These are phyloP conservation scores for Suillus plorans DNA, from an alignment of 768 basidiomycete species.

Conservation along the genomic window DNA sequence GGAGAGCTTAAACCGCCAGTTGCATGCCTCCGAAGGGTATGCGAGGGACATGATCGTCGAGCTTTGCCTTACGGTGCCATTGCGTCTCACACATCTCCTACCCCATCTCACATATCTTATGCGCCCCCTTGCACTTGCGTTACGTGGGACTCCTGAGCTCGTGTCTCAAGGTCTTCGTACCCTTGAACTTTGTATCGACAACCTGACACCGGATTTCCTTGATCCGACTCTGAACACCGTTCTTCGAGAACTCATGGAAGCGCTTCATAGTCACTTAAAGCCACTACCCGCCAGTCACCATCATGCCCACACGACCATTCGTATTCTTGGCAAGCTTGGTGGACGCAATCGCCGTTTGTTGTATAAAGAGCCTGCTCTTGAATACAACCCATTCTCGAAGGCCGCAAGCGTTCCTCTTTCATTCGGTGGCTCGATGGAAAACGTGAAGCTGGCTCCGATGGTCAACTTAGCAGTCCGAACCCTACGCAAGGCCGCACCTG, in stretches of 20 bases:
- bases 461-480: slow-evolving; percentile 63
- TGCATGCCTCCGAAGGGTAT: slow-evolving; percentile 79
- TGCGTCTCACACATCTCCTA: slow-evolving; percentile 91
- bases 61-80: slow-evolving; percentile 93
- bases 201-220: slow-evolving; percentile 95
- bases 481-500: slow-evolving; percentile 47
- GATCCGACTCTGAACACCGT: slow-evolving; percentile 95
- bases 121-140: slow-evolving; percentile 91
- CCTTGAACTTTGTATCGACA: slow-evolving; percentile 98
- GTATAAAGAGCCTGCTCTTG: slow-evolving; percentile 74
- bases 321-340: slow-evolving; percentile 95
- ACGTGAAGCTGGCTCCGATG: slow-evolving; percentile 66
- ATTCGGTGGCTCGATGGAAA: slow-evolving; percentile 66
- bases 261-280: slow-evolving; percentile 86
- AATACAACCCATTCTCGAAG: slow-evolving; percentile 68
- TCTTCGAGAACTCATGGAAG: slow-evolving; percentile 91
- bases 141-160: slow-evolving; percentile 84
- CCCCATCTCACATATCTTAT: slow-evolving; percentile 95
- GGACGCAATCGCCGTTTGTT: slow-evolving; percentile 89
- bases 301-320: slow-evolving; percentile 91
- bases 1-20: slow-evolving; percentile 88
- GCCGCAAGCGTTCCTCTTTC: slow-evolving; percentile 70
- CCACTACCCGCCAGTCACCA: slow-evolving; percentile 87
- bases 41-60: slow-evolving; percentile 94
- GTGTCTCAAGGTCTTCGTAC: slow-evolving; percentile 95